Base-by-base conservation (phyloP, 177 flowering plant genomes). In the Vitis hybrid region DNA sequence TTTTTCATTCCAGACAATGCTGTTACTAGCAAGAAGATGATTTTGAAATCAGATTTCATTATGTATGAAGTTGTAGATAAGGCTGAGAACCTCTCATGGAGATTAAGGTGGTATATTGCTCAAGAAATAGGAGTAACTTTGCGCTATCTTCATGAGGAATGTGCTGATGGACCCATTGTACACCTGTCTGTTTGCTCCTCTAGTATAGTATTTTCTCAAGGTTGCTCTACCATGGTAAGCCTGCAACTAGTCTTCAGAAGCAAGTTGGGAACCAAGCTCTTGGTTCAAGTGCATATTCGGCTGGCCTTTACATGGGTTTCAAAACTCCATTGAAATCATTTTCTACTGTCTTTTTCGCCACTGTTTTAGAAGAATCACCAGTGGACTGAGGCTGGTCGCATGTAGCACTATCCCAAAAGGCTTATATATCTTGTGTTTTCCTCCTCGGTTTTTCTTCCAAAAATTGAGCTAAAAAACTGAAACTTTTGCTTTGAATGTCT, bases 131-230 rank as follows among this genome's bases (percentile, higher is more conserved):
- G 83, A 14, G 67, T 63, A 31, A 73, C 83, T 76, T 74, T 84
- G 72, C 74, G 83, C 55, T 82, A 84, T 68, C 84, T 84, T 63
- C 88, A 84, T 11, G 88, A 84, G 69, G 84, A 84, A 60, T 82
- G 84, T 52, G 62, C 55, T 53, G 82, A 81, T 73, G 84, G 84
- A 29, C 82, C 82, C 9, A 72, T 76, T 68, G 76, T 70, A 58
- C 81, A 80, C 65, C 81, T 66, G 18, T 73, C 75, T 34, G 62
- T 82, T 52, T 55, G 65, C 55, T 84, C 87, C n/a, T 58, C 69
- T 16, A 20, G 60, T 63, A 34, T 84, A 65, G 67, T 61, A 18
- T 52, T 80, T 22, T 57, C 68, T 48, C 78, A 71, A 20, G 74
- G 72, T 48, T 57, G 50, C 55, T 70, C 77, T 14, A 50, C 78